phyloP scores from a whole-genome alignment of 192 early-diverging fungal species.

The Spizellomyces punctatus region DNA sequence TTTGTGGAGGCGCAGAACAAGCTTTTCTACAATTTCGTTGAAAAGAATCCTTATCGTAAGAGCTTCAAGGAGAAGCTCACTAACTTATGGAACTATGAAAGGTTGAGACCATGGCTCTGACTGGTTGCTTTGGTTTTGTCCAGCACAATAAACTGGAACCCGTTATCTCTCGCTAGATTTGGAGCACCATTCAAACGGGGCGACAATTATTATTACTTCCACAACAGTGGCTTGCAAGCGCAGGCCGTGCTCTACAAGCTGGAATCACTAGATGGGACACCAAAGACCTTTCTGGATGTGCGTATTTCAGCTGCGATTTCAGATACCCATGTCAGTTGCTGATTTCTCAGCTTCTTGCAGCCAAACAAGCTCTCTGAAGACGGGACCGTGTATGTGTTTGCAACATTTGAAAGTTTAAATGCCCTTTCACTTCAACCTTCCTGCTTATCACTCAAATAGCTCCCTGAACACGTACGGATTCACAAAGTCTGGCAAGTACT shows the following conservation, averaged over 20 bases:
- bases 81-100: conserved; percentile 59
- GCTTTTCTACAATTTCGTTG: conserved; percentile 49
- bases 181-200: conserved; percentile 59
- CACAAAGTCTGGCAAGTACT: conserved; percentile 59
- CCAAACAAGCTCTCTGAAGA: conserved; percentile 37
- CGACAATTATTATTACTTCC: conserved; percentile 66
- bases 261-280: conserved; percentile 42
- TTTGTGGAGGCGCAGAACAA: conserved; percentile 69
- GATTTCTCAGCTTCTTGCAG: conserved; percentile 31
- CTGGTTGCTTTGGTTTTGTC: conserved; percentile 10
- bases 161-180: conserved; percentile 25
- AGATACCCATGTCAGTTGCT: conserved; percentile 42
- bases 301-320: too few species aligned
- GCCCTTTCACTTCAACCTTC: neutral
- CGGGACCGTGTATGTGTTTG: conserved; percentile 22
- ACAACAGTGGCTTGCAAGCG: conserved; percentile 63
- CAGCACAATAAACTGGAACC: neutral
- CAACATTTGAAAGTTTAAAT: too few species aligned
- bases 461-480: conserved; percentile 52
- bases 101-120: conserved; percentile 33
- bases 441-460: neutral
- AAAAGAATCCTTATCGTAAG: conserved; percentile 27
- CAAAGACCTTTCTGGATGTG: conserved; percentile 49
- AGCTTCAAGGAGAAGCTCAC: conserved; percentile 51
- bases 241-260: conserved; percentile 64